phyloP scores from a whole-genome alignment of 2,329 filamentous ascomycete genomes.

The Sporothrix curviconia region DNA sequence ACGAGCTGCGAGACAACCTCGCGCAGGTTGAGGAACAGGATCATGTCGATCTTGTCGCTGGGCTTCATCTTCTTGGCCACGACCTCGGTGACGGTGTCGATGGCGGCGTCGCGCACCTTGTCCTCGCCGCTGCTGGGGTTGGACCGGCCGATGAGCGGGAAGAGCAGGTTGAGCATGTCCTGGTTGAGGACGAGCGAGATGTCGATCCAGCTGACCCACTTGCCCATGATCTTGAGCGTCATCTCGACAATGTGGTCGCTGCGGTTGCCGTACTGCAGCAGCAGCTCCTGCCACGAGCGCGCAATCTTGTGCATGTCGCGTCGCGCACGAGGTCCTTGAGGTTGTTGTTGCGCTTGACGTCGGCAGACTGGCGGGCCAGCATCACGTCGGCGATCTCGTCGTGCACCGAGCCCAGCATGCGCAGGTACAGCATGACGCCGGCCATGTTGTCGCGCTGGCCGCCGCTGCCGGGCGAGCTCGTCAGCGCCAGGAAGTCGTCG shows the following conservation, averaged over 20 bases:
- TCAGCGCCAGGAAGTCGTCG: constrained; percentile 78
- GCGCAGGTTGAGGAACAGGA: constrained; percentile 79
- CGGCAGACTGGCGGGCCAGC: constrained; percentile 67
- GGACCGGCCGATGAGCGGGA: constrained; percentile 78
- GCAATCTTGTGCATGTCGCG: constrained; percentile 84
- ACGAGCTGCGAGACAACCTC: constrained; percentile 82
- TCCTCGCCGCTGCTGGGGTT: constrained; percentile 59
- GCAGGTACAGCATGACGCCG: constrained; percentile 80
- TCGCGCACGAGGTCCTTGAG: constrained; percentile 86
- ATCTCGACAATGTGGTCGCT: constrained; percentile 73
- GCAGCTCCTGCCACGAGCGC: constrained; percentile 83
- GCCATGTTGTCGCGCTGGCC: constrained; percentile 59
- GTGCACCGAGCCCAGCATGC: constrained; percentile 82
- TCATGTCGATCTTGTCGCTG: constrained; percentile 88
- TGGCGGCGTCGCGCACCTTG: constrained; percentile 80
- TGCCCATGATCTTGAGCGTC: constrained; percentile 84
- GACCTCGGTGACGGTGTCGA: constrained; percentile 93
- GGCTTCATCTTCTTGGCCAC: constrained; percentile 97
- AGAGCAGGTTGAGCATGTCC: constrained; percentile 74
- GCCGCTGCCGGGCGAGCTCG: constrained; percentile 51
- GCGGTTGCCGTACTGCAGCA: constrained; percentile 66
- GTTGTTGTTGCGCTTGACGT: constrained; percentile 78
- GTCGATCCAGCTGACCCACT: constrained; percentile 99
- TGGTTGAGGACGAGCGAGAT: constrained; percentile 90
- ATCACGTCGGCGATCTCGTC: constrained; percentile 96